phyloP scores from a whole-genome alignment of 2,329 filamentous ascomycete species.

The Zymoseptoria passerinii region DNA sequence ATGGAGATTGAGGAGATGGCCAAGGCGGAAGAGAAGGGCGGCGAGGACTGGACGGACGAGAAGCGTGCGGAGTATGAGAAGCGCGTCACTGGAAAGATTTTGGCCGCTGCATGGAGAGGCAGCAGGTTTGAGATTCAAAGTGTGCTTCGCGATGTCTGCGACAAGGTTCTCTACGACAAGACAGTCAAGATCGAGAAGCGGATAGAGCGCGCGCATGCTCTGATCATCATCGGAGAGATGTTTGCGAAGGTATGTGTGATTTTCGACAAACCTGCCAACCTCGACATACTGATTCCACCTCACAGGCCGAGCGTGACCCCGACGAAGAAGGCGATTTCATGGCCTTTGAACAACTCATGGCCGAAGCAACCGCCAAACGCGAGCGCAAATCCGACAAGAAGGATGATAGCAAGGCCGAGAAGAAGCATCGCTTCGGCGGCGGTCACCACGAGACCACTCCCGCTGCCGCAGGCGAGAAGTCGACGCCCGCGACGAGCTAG shows the following conservation, averaged over 20 bases:
- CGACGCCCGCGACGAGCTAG: neutral
- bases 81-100: slow-evolving; percentile 92
- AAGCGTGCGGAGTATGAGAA: slow-evolving; percentile 93
- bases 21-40: slow-evolving; percentile 84
- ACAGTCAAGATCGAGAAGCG: slow-evolving; percentile 76
- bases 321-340: slow-evolving; percentile 99
- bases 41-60: slow-evolving; percentile 98
- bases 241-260: slow-evolving; percentile 65
- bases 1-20: slow-evolving; percentile 99
- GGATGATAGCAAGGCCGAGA: neutral
- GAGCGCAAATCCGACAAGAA: neutral
- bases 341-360: slow-evolving; percentile 95
- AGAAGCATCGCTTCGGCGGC: neutral
- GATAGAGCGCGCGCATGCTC: slow-evolving; percentile 79
- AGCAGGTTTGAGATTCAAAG: slow-evolving; percentile 98
- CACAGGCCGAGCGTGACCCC: slow-evolving; percentile 73
- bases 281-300: slow-evolving; percentile 7
- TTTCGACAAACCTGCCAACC: neutral
- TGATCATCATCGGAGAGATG: slow-evolving; percentile 81
- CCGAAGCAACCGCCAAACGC: slow-evolving; percentile 49
- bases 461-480: neutral
- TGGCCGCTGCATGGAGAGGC: slow-evolving; percentile 91
- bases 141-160: slow-evolving; percentile 89
- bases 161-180: slow-evolving; percentile 71
- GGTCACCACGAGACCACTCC: neutral